These are phyloP conservation scores for Achlya hypogyna DNA, from an alignment of 352 stramenopile genomes.

Conservation along the genomic window DNA sequence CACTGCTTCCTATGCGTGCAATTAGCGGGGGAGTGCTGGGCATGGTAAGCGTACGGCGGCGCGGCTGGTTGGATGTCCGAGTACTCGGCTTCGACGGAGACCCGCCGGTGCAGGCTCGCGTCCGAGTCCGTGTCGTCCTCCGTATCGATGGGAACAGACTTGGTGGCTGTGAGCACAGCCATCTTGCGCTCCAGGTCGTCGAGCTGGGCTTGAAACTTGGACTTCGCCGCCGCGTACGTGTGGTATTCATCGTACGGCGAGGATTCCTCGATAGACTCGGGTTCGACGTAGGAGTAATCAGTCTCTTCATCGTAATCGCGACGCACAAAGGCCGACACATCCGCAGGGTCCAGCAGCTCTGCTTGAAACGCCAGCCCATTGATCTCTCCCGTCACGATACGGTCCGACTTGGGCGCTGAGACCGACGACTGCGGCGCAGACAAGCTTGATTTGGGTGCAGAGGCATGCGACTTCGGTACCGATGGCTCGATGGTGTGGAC, in stretches of 20 bases:
- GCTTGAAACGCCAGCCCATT: slow-evolving; percentile 15
- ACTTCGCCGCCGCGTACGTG: not conserved
- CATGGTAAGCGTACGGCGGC: slow-evolving; percentile 38
- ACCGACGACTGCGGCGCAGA: not conserved
- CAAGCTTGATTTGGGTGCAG: slow-evolving; percentile 19
- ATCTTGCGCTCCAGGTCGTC: slow-evolving; percentile 14
- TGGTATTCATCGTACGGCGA: not conserved
- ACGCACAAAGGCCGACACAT: not conserved
- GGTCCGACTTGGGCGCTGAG: slow-evolving; percentile 12
- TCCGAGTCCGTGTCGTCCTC: slow-evolving; percentile 6
- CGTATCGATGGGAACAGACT: not conserved
- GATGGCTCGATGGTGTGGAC: too few species aligned
- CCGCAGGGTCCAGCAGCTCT: slow-evolving; percentile 12
- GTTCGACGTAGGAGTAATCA: slow-evolving; percentile 19
- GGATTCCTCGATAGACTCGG: slow-evolving; percentile 1
- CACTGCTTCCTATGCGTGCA: slow-evolving; percentile 51
- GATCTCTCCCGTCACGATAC: slow-evolving; percentile 17
- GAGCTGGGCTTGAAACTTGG: slow-evolving; percentile 3
- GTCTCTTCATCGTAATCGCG: slow-evolving; percentile 29
- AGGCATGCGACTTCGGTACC: slow-evolving; percentile 29
- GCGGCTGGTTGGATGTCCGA: slow-evolving; percentile 31
- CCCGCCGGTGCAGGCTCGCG: slow-evolving; percentile 12
- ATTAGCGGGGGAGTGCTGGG: not conserved
- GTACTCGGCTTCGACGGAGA: slow-evolving; percentile 26
- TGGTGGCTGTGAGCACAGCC: not conserved